Conservation (phyloP, 306 rosid species). For the Hylodesmum podocarpum region DNA sequence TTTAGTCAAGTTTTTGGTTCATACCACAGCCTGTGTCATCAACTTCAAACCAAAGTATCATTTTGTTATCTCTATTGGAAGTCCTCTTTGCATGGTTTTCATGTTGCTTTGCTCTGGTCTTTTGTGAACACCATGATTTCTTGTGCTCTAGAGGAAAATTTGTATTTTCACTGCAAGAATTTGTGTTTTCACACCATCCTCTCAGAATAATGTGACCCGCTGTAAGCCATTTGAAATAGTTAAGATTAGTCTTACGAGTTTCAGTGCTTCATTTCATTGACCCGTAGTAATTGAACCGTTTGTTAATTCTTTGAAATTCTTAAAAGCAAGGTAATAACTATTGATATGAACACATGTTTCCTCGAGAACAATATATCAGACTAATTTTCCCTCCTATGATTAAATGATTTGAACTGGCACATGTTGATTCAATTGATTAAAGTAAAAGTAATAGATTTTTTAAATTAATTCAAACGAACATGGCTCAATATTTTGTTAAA, state of each 20-base stretch:
- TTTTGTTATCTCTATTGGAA: slow-evolving; percentile 60
- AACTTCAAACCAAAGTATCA: slow-evolving; percentile 88
- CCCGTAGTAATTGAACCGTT: background rate
- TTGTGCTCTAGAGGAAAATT: slow-evolving; percentile 50
- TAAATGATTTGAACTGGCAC: background rate
- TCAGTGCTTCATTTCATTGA: background rate
- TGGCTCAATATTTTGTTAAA: background rate
- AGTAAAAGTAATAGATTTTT: background rate
- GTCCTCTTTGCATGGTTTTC: slow-evolving; percentile 53
- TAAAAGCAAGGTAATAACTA: background rate
- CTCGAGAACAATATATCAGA: background rate
- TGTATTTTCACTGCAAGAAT: slow-evolving; percentile 39
- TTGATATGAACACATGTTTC: background rate
- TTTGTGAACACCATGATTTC: slow-evolving; percentile 51
- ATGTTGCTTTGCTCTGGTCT: slow-evolving; percentile 58
- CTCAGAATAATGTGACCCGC: slow-evolving; percentile 91
- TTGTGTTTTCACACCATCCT: slow-evolving; percentile 80
- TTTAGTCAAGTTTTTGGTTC: slow-evolving; percentile 30
- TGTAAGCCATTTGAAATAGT: slow-evolving; percentile 49
- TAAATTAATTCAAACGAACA: background rate
- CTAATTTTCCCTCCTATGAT: background rate
- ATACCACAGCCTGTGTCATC: slow-evolving; percentile 97
- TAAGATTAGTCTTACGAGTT: slow-evolving; percentile 16
- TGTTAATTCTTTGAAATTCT: background rate
- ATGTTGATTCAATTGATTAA: background rate